These are phyloP conservation scores for Podila horticola DNA, from an alignment of 192 early-diverging fungal genomes.

Conservation along the genomic window DNA sequence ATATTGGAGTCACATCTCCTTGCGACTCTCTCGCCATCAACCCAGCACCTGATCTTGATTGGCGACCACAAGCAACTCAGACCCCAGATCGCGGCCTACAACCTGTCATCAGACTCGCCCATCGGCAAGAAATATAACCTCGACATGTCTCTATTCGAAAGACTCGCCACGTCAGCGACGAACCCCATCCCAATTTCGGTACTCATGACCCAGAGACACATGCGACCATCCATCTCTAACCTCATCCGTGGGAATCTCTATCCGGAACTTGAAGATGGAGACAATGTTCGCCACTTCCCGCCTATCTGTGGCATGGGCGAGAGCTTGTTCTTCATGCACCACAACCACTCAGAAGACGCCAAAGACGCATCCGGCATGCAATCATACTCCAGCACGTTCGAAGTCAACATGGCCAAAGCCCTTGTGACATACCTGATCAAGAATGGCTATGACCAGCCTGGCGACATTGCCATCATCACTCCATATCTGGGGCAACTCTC, in stretches of 20 bases:
- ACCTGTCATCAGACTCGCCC: constrained; percentile 48
- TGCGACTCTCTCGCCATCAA: constrained; percentile 50
- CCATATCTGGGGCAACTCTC: constrained; percentile 64
- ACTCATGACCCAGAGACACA: constrained; percentile 59
- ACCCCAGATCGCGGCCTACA: constrained; percentile 39
- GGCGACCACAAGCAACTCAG: constrained; percentile 57
- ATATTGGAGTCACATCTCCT: constrained; percentile 67
- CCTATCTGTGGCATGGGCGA: constrained; percentile 52
- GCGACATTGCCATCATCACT: constrained; percentile 64
- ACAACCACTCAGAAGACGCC: constrained; percentile 55
- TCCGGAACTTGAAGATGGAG: constrained; percentile 53
- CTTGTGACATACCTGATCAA: constrained; percentile 59
- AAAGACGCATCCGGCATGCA: constrained; percentile 52
- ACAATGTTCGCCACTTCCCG: constrained; percentile 27
- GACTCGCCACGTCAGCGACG: constrained; percentile 44
- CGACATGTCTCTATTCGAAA: constrained; percentile 62
- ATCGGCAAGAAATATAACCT: constrained; percentile 52
- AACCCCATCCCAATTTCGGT: constrained; percentile 52
- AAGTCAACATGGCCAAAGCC: constrained; percentile 60
- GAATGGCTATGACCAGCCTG: constrained; percentile 58
- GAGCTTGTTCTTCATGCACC: constrained; percentile 61
- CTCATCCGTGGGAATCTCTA: constrained; percentile 60
- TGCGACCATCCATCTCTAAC: constrained; percentile 63
- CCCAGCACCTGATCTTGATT: constrained; percentile 67
- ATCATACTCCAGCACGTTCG: constrained; percentile 58